These are phyloP conservation scores for Lyophyllum semitale DNA, from an alignment of 768 basidiomycete genomes.

Conservation along the genomic window DNA sequence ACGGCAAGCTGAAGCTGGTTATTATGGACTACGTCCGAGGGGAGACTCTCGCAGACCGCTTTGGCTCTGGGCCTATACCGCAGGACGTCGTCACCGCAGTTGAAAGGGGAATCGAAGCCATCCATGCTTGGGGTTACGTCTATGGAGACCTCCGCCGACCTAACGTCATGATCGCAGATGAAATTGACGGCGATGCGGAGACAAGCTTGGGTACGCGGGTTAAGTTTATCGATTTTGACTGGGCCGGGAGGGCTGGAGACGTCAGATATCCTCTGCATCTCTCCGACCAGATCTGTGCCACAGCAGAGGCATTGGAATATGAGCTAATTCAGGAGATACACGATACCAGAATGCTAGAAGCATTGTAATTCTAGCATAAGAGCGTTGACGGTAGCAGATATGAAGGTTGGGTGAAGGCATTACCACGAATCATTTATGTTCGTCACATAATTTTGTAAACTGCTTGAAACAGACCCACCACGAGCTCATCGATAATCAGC, in stretches of 20 bases:
- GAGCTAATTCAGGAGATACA: slow-evolving; percentile 3
- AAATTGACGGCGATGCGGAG: background rate
- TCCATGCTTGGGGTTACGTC: slow-evolving; percentile 4
- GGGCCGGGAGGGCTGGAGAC: slow-evolving; percentile 14
- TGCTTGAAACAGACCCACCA: no score
- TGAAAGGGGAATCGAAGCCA: background rate
- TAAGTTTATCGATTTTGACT: slow-evolving; percentile 11
- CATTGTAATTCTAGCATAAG: background rate
- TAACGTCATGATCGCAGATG: slow-evolving; percentile 4
- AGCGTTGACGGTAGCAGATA: no score
- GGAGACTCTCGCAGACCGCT: background rate
- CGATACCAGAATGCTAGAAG: slow-evolving; percentile 4
- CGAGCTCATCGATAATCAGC: no score
- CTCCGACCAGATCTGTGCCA: background rate
- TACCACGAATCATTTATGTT: no score
- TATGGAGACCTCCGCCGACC: slow-evolving; percentile 7
- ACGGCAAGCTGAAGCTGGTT: slow-evolving; percentile 23
- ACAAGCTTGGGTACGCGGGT: background rate
- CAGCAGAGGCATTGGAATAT: slow-evolving; percentile 4
- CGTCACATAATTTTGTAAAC: no score
- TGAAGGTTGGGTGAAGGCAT: no score
- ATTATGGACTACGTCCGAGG: slow-evolving; percentile 31
- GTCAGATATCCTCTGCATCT: slow-evolving; percentile 17
- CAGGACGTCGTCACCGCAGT: background rate
- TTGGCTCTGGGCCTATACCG: background rate